These are phyloP conservation scores for Ogataea polymorpha DNA, from an alignment of 805 yeast genomes.

Conservation along the genomic window DNA sequence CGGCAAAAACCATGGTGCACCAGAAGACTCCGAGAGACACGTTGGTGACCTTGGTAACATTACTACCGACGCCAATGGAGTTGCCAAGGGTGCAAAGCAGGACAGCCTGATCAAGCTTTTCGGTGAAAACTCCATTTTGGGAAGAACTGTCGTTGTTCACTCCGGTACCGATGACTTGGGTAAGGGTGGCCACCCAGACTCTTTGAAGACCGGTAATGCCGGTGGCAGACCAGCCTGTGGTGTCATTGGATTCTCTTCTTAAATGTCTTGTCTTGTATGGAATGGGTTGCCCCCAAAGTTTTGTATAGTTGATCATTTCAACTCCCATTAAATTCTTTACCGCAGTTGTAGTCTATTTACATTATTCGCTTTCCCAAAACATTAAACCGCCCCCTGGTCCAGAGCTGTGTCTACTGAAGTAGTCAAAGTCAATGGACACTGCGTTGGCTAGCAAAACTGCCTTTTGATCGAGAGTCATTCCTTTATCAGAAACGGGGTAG, in stretches of 20 bases:
- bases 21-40: constrained; percentile 76
- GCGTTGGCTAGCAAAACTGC: constrained; percentile 86
- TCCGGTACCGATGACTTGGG: constrained; percentile 93
- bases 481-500: constrained; percentile 39
- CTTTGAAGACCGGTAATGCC: constrained; percentile 94
- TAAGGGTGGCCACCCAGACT: constrained; percentile 88
- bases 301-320: background rate
- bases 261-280: constrained; percentile 13
- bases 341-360: background rate
- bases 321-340: background rate
- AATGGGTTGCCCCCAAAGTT: background rate
- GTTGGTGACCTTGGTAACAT: constrained; percentile 98
- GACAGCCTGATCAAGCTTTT: constrained; percentile 76
- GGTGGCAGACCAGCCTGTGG: constrained; percentile 99
- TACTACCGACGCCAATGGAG: constrained; percentile 80
- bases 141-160: constrained; percentile 95
- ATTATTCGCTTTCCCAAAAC: constrained; percentile 18
- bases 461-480: constrained; percentile 72
- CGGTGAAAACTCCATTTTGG: constrained; percentile 85
- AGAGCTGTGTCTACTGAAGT: constrained; percentile 87
- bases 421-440: constrained; percentile 91
- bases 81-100: constrained; percentile 84
- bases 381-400: constrained; percentile 48
- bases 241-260: constrained; percentile 77
- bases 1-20: constrained; percentile 87